phyloP scores from a whole-genome alignment of 345 rosid genomes.

The Cardamine chenopodiifolia region DNA sequence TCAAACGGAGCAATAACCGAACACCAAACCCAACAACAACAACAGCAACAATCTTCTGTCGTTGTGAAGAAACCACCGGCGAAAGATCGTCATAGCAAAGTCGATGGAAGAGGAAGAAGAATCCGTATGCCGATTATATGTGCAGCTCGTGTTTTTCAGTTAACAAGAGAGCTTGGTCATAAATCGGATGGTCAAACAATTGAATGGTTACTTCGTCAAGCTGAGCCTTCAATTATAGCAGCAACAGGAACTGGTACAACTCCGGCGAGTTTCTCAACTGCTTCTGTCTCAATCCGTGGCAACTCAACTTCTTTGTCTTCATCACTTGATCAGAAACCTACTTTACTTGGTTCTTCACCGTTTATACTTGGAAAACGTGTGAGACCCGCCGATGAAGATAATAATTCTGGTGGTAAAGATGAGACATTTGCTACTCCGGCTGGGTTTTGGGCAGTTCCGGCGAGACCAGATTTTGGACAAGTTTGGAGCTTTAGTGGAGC shows the following conservation, averaged over 20 bases:
- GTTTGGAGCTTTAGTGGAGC: slow-evolving; percentile 74
- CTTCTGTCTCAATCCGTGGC: slow-evolving; percentile 68
- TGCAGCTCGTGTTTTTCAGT: slow-evolving; percentile 97
- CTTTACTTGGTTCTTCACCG: slow-evolving; percentile 60
- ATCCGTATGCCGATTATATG: slow-evolving; percentile 99
- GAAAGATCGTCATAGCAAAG: slow-evolving; percentile 97
- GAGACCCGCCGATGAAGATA: slow-evolving; percentile 60
- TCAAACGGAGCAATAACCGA: slow-evolving; percentile 63
- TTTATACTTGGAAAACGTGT: slow-evolving; percentile 91
- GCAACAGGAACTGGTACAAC: slow-evolving; percentile 98
- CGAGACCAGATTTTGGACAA: slow-evolving; percentile 73
- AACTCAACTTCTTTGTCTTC: slow-evolving; percentile 53
- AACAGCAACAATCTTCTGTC: slow-evolving; percentile 34
- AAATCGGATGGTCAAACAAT: slow-evolving; percentile 99
- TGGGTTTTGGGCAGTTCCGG: slow-evolving; percentile 94
- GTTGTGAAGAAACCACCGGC: slow-evolving; percentile 86
- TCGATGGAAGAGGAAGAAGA: slow-evolving; percentile 93
- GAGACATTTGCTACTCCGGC: slow-evolving; percentile 47
- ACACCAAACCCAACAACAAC: slow-evolving; percentile 38
- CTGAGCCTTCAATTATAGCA: slow-evolving; percentile 97
- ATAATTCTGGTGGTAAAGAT: slow-evolving; percentile 36
- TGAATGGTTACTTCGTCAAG: slow-evolving; percentile 99
- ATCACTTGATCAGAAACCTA: slow-evolving; percentile 67
- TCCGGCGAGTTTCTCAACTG: slow-evolving; percentile 87
- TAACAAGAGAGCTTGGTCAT: slow-evolving; percentile 96